Base-by-base conservation (phyloP, 306 rosid species). In the Styphnolobium japonicum region DNA sequence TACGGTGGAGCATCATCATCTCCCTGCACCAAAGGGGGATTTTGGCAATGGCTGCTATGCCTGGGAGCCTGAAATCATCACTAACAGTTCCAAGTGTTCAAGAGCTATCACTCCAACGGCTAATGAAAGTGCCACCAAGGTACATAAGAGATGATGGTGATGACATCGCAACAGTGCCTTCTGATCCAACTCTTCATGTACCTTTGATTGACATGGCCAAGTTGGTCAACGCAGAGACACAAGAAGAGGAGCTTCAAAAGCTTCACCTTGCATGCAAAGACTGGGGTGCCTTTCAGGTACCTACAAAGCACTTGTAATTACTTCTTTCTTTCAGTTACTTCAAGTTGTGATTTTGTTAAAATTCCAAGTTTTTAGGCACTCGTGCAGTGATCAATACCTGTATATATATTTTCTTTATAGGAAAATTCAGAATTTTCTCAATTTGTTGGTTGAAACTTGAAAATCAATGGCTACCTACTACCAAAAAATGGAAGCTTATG, bases 231-330 rank as follows among this genome's bases (percentile, higher is more conserved):
- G 27, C 62, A 10, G 45, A 66, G 6, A 70, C 86, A 1, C 80
- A 80, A 10, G 45, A 72, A 19, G 3, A 57, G 21, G 86, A 87
- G 64, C 78, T 87, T 82, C 86, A 21, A 8, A 81, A 75, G 21
- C 88, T 87, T 82, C 81, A 82, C 65, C 80, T 67, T 43, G 88
- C 90, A 1, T 87, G 88, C 80, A 79, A 42, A 79, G 14, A 82
- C 34, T 79, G 79, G 85, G 90, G 90, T 43, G 81, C 67, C 42
- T 84, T 87, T 82, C 90, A 87, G 88, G 88, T 87, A 62, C 65
- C 8, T 4, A 16, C 5, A 25, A 1, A 36, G 10, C 9, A 36
- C 6, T 53, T 33, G 53, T 14, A 12, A 12, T 18, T 57, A 2
- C 3, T 23, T 55, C 4, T 53, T 72, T 37, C 52, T 22, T 73